Base-by-base conservation (phyloP, 345 rosid species). In the Brassica nigra region DNA sequence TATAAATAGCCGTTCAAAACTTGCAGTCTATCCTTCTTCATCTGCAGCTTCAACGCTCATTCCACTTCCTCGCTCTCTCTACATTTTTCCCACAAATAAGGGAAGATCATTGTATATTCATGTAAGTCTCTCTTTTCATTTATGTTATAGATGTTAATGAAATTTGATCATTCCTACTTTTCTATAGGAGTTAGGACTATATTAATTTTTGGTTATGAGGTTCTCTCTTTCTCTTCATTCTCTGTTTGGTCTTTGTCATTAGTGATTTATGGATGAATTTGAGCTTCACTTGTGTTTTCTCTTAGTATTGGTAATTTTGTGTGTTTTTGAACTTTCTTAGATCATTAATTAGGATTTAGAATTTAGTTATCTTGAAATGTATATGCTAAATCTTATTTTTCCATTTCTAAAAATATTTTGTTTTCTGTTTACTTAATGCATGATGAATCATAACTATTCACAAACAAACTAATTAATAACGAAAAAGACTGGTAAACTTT, bases 21-120 rank as follows among this genome's bases (percentile, higher is more conserved):
- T 75, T 69, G 33, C 33, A 62, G 67, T 80, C 4, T 80, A 31
- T 67, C 57, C 66, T 68, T 37, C 47, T 80, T 80, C 83, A 62
- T 80, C 4, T 5, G 59, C 59, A 62, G 42, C 79, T 72, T 73
- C 79, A 65, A 61, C 66, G 33, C 49, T 69, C 34, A 18, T 62
- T 74, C 29, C 71, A 4, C 65, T 33, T 68, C 47, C n/a, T 28
- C 66, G 37, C 37, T 8, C 0, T 1, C 37, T 34, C 37, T 34
- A 34, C 37, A 34, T 34, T 34, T 34, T 34, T 7, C 37, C 37
- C 1, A 34, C 7, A 34, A 34, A 6, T 34, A 34, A 1, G 7
- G 37, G 64, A 70, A 49, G 31, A 62, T 44, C 65, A 8, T 69
- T 77, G 42, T 78, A 11, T 54, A 54, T 12, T 4, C 34, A 5